Evolutionary conservation across 2,329 filamentous ascomycete genomes (phyloP).

Genomic region (Aspergillus neotritici): DNA sequence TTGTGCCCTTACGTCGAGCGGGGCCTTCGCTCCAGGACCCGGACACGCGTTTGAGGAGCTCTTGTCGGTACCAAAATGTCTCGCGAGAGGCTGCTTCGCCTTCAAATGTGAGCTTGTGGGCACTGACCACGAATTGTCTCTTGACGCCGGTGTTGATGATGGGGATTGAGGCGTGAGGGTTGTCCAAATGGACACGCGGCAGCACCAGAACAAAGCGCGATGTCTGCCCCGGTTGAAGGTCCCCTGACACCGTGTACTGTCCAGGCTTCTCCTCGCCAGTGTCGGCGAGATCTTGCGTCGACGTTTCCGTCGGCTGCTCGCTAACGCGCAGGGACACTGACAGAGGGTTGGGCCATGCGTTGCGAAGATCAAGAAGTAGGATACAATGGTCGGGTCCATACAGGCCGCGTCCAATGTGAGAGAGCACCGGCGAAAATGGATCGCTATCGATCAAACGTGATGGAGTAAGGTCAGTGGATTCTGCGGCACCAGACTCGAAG

Average conservation of each 20-base stretch:
- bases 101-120: slow-evolving; percentile 71
- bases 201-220: slow-evolving; percentile 71
- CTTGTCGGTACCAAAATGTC: slow-evolving; percentile 86
- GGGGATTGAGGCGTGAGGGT: slow-evolving; percentile 72
- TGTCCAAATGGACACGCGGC: slow-evolving; percentile 67
- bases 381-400: slow-evolving; percentile 64
- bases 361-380: slow-evolving; percentile 75
- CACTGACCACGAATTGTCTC: slow-evolving; percentile 87
- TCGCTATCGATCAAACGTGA: slow-evolving; percentile 27
- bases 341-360: slow-evolving; percentile 81
- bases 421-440: slow-evolving; percentile 44
- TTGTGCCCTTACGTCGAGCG: slow-evolving; percentile 54
- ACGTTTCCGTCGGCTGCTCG: slow-evolving; percentile 19
- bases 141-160: slow-evolving; percentile 74
- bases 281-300: not conserved
- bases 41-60: slow-evolving; percentile 63
- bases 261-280: slow-evolving; percentile 14
- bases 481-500: slow-evolving; percentile 3
- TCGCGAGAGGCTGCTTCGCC: slow-evolving; percentile 72
- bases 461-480: slow-evolving; percentile 7
- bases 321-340: slow-evolving; percentile 55
- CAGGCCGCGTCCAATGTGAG: slow-evolving; percentile 36
- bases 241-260: slow-evolving; percentile 36
- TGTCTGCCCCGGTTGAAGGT: slow-evolving; percentile 56
- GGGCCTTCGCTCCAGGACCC: slow-evolving; percentile 66